phyloP scores from a whole-genome alignment of 371 early-diverging fungal species.

The Saksenaea vasiformis region DNA sequence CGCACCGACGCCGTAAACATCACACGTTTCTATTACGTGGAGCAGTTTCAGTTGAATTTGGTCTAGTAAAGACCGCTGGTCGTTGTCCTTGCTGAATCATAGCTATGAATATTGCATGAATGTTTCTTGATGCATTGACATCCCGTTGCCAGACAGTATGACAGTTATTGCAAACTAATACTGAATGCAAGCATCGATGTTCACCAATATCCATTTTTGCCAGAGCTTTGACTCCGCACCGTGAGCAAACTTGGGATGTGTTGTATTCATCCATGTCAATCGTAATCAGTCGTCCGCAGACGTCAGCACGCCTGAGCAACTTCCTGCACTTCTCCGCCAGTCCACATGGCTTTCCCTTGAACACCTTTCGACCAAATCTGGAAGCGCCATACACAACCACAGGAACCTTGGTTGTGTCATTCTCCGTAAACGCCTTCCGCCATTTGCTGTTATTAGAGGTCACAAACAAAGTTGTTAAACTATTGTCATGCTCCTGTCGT shows the following conservation, averaged over 20 bases:
- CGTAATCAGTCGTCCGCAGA: neutral
- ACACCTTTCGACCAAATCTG: neutral
- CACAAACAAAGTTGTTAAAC: too few relatives aligned
- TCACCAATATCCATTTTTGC: neutral
- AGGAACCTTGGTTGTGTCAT: neutral
- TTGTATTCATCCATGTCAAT: neutral
- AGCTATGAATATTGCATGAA: neutral
- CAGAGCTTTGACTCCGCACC: neutral
- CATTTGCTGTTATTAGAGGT: neutral
- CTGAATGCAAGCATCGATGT: neutral
- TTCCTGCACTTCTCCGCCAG: neutral
- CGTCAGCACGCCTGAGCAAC: neutral
- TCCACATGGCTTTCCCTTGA: neutral
- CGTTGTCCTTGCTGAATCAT: neutral
- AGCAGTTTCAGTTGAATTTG: neutral
- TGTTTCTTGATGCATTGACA: neutral
- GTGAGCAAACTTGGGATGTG: neutral
- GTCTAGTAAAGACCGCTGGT: neutral
- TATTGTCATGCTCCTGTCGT: too few relatives aligned
- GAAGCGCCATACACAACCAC: neutral
- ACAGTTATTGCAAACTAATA: conserved; percentile 1
- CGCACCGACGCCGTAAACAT: neutral
- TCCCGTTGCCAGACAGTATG: neutral
- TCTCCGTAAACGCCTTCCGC: neutral
- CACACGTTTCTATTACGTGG: neutral